Evolutionary conservation across 345 rosid genomes (phyloP), one percentile per base, ranked within the genome.

Genomic region (Eutrema japonicum): DNA sequence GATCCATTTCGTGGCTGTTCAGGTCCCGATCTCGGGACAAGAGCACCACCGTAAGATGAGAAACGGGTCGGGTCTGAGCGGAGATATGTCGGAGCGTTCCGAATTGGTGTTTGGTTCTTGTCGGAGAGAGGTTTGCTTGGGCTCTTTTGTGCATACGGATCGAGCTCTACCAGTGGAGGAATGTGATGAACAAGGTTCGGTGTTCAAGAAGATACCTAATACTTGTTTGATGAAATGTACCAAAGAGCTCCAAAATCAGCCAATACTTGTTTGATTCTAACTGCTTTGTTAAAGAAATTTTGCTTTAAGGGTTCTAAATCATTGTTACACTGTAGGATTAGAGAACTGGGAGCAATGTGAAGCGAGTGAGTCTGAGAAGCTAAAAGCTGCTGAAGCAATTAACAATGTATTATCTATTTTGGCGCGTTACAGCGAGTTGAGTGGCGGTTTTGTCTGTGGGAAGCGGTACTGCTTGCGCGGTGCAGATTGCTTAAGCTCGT

Each of bases 1-100:
- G 9, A 77, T 76, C 67, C 84, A 95, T 77, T 92, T 95, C 63
- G 85, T 90, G 29, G 97, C 93, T 9, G 96, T 85, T 78, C 99
- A 95, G 82, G 85, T 95, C 29, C 99, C 99, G 6, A 80, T 90
- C 49, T 52, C 66, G 12, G 56, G 79, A 52, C 64, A 27, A 22
- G 56, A 48, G 22, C 72, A 16, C 66, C 72, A 47, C 18, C 66
- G 60, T 64, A 67, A n/a, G 27, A 35, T 80, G 70, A 74, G 74
- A 41, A 80, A 67, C 56, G 86, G 77, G 54, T 64, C 74, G 46
- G 79, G 76, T 66, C 70, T 76, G 32, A 58, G 78, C 53, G 88
- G 82, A n/a, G 85, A 84, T 43, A 26, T 77, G 40, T 76, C 81
- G 7, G 83, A 72, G 13, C 53, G 36, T 16, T 74, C 77, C 14